Evolutionary conservation across 306 rosid species (phyloP), one percentile per base, ranked within the genome.

Genomic region (Cicer bijugum): DNA sequence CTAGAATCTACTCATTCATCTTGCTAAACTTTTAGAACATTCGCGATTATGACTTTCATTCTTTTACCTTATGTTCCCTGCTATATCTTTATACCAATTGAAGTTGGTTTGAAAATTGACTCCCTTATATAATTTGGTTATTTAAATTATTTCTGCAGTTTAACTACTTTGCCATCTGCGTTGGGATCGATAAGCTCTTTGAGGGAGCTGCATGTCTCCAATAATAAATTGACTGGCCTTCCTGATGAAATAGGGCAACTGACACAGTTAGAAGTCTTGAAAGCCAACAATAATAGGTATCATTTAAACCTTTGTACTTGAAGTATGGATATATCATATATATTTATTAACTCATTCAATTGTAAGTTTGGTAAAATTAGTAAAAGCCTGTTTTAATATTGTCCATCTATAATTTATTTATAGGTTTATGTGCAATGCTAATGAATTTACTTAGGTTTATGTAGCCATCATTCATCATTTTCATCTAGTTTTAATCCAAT

Each of bases 281-380:
- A 61, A 74, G 92, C 71, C 74, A 88, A 87, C 84, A 80, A 76
- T 50, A 93, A 93, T 80, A 88, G 98, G 98, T 91, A 86, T 80
- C 71, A 15, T 56, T 44, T 60, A 51, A 33, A 67, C 37, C 44
- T 33, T 40, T 48, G 20, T 15, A 8, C 65, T 56, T 75, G 50
- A 60, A 15, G 65, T 39, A 17, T n/a, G 55, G 64, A 23, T 63
- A 62, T 39, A 45, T 58, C 35, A 28, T 28, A 28, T 28, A 28
- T 28, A 10, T 63, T 61, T 82, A 16, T 12, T 59, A 37, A 39
- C 68, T 58, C 75, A 12, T 74, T 65, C 47, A 39, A 50, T 23
- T 12, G 46, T 14, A 69, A 33, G 72, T 75, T 62, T 12, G 56
- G 8, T 69, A 44, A 12, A 72, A 66, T 17, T 42, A 38, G 20